Conservation (phyloP, 805 yeast genomes). For the Barnettozyma californica region DNA sequence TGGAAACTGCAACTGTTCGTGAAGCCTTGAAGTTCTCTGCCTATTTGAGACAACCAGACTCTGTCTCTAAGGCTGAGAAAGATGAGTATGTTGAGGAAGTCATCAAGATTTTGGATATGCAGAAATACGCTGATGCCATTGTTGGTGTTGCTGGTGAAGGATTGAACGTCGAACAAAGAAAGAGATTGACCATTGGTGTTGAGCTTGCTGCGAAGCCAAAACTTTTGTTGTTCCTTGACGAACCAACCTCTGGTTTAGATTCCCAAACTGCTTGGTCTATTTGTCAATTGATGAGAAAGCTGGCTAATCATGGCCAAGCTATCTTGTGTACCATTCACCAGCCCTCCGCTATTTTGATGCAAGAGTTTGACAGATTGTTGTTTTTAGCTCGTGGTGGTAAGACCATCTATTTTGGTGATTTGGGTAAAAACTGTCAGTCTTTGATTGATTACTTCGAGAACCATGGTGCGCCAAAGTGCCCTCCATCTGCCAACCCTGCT, state of each 20-base stretch:
- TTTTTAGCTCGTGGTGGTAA: conserved; percentile 68
- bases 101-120: conserved; percentile 59
- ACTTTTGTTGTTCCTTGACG: conserved; percentile 55
- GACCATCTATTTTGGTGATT: conserved; percentile 72
- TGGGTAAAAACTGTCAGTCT: conserved; percentile 53
- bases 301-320: conserved; percentile 58
- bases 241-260: conserved; percentile 66
- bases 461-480: conserved; percentile 63
- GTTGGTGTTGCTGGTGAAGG: conserved; percentile 75
- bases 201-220: conserved; percentile 64
- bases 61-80: conserved; percentile 50
- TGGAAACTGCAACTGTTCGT: conserved; percentile 61
- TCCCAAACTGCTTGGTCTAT: conserved; percentile 68
- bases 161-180: conserved; percentile 60
- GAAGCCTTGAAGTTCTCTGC: conserved; percentile 70
- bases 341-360: conserved; percentile 74
- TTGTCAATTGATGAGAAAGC: conserved; percentile 53
- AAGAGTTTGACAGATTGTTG: conserved; percentile 72
- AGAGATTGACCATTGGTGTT: conserved; percentile 60
- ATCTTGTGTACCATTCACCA: conserved; percentile 77
- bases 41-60: conserved; percentile 57
- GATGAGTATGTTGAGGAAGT: conserved; percentile 61
- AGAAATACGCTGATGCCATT: conserved; percentile 61
- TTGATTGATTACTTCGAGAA: conserved; percentile 62
- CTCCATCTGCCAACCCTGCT: conserved; percentile 70